Conservation (phyloP, 2,329 filamentous ascomycete species). For the Neofusicoccum sp. region DNA sequence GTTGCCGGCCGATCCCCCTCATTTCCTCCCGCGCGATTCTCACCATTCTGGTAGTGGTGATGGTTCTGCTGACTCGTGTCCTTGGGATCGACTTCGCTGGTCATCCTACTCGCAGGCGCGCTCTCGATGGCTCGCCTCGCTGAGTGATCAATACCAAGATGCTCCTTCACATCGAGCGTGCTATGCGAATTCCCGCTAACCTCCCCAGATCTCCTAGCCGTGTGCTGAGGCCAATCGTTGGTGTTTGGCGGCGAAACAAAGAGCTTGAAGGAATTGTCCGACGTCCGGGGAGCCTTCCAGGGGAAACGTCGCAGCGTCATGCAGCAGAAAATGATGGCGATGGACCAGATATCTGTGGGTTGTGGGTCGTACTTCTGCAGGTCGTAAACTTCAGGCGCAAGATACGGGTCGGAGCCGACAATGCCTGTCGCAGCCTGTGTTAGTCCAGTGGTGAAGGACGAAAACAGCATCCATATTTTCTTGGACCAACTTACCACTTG, state of each 20-base stretch:
- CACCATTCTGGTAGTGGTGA: conserved; percentile 24
- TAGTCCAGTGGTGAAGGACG: background rate
- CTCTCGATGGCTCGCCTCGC: conserved; percentile 28
- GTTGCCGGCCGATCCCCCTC: conserved; percentile 24
- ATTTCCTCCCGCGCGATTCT: background rate
- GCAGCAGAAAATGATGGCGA: conserved; percentile 98
- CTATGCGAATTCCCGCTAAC: conserved; percentile 36
- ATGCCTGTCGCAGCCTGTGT: conserved; percentile 54
- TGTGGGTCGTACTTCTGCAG: conserved; percentile 90
- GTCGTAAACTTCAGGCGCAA: conserved; percentile 95
- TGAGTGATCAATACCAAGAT: conserved; percentile 21
- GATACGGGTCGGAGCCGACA: conserved; percentile 87
- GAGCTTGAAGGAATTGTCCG: conserved; percentile 92
- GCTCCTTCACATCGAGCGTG: conserved; percentile 27
- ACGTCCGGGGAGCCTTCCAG: conserved; percentile 90
- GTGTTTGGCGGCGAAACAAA: conserved; percentile 79
- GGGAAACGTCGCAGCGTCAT: conserved; percentile 95
- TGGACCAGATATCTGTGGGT: conserved; percentile 93
- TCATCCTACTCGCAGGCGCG: conserved; percentile 41
- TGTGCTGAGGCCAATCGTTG: conserved; percentile 34
- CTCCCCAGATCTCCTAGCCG: conserved; percentile 4
- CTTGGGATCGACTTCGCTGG: conserved; percentile 27
- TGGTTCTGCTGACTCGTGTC: conserved; percentile 30
- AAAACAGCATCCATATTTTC: no score
- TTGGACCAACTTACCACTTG: conserved; percentile 71